A percentile compares a stretch with the other conserved stretches of the same genome.
Evolutionary conservation across 768 basidiomycete genomes (phyloP).

Genomic region (Paxillus rubicundulus): DNA sequence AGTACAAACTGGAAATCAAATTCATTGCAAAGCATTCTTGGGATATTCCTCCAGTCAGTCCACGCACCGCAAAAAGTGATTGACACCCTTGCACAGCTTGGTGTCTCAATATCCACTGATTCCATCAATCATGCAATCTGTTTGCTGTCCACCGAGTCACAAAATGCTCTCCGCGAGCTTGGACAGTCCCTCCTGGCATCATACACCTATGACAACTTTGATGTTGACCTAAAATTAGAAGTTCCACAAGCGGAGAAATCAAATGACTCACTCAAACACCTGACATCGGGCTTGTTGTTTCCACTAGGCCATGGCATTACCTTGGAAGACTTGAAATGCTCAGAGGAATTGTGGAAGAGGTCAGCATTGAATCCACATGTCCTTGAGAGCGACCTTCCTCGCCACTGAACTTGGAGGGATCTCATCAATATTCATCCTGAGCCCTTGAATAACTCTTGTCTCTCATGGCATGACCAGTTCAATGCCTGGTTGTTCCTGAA

Average conservation of each 20-base stretch:
- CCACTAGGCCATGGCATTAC: constrained; percentile 20
- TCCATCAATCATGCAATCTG: constrained; percentile 22
- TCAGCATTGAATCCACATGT: constrained; percentile 21
- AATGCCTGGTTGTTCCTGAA: constrained; percentile 16
- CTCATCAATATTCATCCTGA: constrained; percentile 18
- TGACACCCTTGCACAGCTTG: constrained; percentile 29
- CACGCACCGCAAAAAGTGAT: constrained; percentile 26
- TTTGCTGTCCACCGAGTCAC: constrained; percentile 26
- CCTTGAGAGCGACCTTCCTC: background rate
- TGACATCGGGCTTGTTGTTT: constrained; percentile 25
- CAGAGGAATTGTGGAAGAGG: constrained; percentile 33
- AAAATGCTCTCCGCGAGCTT: constrained; percentile 11
- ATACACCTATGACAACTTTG: constrained; percentile 45
- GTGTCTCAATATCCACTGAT: constrained; percentile 28
- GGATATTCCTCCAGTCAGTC: constrained; percentile 20
- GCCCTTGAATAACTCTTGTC: constrained; percentile 6
- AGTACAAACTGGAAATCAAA: constrained; percentile 30
- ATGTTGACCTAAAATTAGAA: constrained; percentile 36
- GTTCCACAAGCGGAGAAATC: constrained; percentile 33
- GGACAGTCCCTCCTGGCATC: constrained; percentile 23
- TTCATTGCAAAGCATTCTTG: constrained; percentile 5
- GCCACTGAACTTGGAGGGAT: background rate
- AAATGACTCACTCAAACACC: constrained; percentile 17
- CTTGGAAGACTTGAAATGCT: constrained; percentile 30
- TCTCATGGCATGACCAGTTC: constrained; percentile 23